phyloP scores from a whole-genome alignment of 257 asterid species.

The Cynanchum wilfordii region DNA sequence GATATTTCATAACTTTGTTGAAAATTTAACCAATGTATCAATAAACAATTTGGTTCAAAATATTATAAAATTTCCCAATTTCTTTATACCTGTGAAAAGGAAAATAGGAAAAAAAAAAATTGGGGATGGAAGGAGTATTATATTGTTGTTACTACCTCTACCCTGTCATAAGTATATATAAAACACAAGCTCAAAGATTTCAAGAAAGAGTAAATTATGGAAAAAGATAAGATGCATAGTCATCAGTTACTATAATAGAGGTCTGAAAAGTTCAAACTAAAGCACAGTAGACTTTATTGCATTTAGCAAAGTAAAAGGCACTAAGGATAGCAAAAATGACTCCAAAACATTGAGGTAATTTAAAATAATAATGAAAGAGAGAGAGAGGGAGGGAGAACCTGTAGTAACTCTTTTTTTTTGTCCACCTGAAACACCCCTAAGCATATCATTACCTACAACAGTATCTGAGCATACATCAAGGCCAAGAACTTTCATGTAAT shows the following conservation, averaged over 20 bases:
- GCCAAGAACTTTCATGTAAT: slow-evolving; percentile 81
- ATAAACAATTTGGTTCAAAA: too few relatives aligned
- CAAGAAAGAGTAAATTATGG: background rate
- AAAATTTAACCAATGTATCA: background rate
- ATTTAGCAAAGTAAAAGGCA: background rate
- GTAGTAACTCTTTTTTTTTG: slow-evolving; percentile 87
- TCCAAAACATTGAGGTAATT: background rate
- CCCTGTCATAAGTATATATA: background rate
- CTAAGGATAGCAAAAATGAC: background rate
- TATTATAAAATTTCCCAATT: too few relatives aligned
- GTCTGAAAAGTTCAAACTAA: background rate
- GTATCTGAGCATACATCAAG: slow-evolving; percentile 83
- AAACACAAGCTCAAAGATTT: background rate
- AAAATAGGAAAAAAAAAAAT: too few relatives aligned
- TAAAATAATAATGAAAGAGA: background rate
- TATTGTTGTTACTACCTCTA: background rate
- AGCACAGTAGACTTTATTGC: background rate
- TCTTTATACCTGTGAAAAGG: too few relatives aligned
- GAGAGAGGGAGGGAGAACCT: slow-evolving; percentile 25
- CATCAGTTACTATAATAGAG: background rate
- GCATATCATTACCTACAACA: slow-evolving; percentile 78
- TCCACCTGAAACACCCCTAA: slow-evolving; percentile 89
- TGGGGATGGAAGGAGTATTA: too few relatives aligned
- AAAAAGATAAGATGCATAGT: background rate
- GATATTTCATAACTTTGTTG: background rate